Conservation (phyloP, 768 basidiomycete species). For the Russula emetica region DNA sequence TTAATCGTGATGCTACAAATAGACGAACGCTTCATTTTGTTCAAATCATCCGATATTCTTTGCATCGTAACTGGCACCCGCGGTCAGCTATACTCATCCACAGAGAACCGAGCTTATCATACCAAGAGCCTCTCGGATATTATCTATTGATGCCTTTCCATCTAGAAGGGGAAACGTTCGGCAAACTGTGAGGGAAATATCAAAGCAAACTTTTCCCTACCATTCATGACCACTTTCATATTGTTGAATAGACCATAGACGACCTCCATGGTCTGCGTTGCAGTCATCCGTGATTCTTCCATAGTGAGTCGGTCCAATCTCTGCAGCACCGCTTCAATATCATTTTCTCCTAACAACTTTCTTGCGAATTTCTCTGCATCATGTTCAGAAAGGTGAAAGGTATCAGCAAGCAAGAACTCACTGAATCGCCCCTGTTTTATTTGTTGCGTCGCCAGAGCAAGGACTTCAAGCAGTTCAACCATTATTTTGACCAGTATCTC, state of each 20-base stretch:
- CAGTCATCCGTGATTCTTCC: neutral
- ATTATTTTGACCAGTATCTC: slow-evolving; percentile 5
- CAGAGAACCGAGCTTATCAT: neutral
- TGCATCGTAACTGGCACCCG: neutral
- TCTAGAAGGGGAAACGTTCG: neutral
- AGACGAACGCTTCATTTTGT: slow-evolving; percentile 7
- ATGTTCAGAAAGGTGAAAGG: neutral
- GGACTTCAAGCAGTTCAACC: slow-evolving; percentile 2
- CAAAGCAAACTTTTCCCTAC: neutral
- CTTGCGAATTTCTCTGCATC: slow-evolving; percentile 1
- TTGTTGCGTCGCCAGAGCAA: slow-evolving; percentile 7
- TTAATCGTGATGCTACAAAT: neutral
- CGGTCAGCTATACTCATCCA: neutral
- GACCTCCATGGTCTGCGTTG: slow-evolving; percentile 3
- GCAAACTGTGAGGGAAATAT: too few species aligned
- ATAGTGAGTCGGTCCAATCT: slow-evolving; percentile 8
- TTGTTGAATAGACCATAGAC: slow-evolving; percentile 12
- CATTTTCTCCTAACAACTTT: neutral
- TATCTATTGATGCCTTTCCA: slow-evolving; percentile 6
- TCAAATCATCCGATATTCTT: neutral
- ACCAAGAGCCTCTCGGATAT: slow-evolving; percentile 3
- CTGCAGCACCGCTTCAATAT: slow-evolving; percentile 3
- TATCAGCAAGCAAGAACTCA: neutral
- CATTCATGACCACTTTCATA: slow-evolving; percentile 3
- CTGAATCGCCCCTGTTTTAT: slow-evolving; percentile 10